Base-by-base conservation (phyloP, 306 rosid genomes). In the Phaseolus lunatus region DNA sequence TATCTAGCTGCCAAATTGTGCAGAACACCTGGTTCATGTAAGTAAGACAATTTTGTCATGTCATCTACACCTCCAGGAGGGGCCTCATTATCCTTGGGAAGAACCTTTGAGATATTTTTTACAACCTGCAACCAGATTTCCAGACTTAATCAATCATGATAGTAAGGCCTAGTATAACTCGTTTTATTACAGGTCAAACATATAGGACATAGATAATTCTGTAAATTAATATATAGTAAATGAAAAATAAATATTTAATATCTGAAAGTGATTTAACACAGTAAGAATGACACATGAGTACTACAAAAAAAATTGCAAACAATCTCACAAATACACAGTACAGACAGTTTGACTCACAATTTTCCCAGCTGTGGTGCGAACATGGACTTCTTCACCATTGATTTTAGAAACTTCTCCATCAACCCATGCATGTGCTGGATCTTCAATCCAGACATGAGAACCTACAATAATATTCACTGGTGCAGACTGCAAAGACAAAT, bases 41-140 rank as follows among this genome's bases (percentile, higher is more conserved):
- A 91, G 89, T 96, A 96, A 57, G 99, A 96, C 77, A 96, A 79
- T 79, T 96, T 96, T 80, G 99, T 96, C 99, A 96, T 96, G 93
- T 96, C 99, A 85, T 96, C 99, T 20, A 89, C 99, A 78, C 99
- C 99, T 78, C 98, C 99, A 24, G 99, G 98, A 68, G 93, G 90
- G 81, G 97, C 94, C 86, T 96, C 99, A 58, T 92, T 86, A 80
- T 96, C 99, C 91, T 91, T 90, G 33, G 99, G 99, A 68, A 88
- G 91, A 84, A 91, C 92, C 83, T 96, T 96, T 56, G 99, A 88
- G 72, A 93, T 96, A 76, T 88, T 85, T 67, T 87, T 74, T 53
- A 88, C 93, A 78, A 87, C 96, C 99, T 96, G 83, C 64, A 83
- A 71, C 64, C 87, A 83, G 77, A 71, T 74, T 53, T 15, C 68